Percentiles rank a stretch among this genome's conserved stretches.
These are phyloP conservation scores for Candida golubevii DNA, from an alignment of 805 yeast genomes.

Conservation along the genomic window DNA sequence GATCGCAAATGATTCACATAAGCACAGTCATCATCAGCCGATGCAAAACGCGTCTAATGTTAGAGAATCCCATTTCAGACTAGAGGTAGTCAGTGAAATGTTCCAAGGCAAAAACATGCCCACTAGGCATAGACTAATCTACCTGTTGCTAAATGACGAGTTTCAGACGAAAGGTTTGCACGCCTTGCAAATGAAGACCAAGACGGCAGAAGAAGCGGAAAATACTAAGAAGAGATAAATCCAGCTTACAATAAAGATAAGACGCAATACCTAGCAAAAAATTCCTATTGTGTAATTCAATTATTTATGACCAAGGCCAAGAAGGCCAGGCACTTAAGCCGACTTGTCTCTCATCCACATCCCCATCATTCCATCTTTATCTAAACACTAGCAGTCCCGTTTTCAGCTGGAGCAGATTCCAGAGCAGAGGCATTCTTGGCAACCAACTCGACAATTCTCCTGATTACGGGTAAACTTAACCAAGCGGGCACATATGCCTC, in stretches of 20 bases:
- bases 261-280: not conserved
- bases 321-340: no score
- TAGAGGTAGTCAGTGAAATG: slow-evolving; percentile 65
- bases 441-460: slow-evolving; percentile 83
- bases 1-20: slow-evolving; percentile 76
- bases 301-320: not conserved
- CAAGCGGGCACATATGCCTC: slow-evolving; percentile 94
- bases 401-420: slow-evolving; percentile 31
- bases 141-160: slow-evolving; percentile 66
- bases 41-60: slow-evolving; percentile 67
- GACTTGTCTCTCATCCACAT: no score
- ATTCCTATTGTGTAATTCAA: slow-evolving; percentile 2
- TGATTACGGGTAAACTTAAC: slow-evolving; percentile 82
- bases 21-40: slow-evolving; percentile 85
- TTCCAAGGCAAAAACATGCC: slow-evolving; percentile 67
- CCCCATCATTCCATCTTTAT: not conserved
- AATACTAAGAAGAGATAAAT: slow-evolving; percentile 3
- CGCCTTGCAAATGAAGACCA: slow-evolving; percentile 81
- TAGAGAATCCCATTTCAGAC: slow-evolving; percentile 77
- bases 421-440: slow-evolving; percentile 77
- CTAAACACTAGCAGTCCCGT: not conserved
- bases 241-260: not conserved
- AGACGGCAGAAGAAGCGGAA: slow-evolving; percentile 55
- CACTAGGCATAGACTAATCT: slow-evolving; percentile 72
- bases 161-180: slow-evolving; percentile 70